Evolutionary conservation across 1,139 yeast genomes (phyloP), one percentile per base, ranked within the genome.

Genomic region (Zygosaccharomyces pseudobailii): DNA sequence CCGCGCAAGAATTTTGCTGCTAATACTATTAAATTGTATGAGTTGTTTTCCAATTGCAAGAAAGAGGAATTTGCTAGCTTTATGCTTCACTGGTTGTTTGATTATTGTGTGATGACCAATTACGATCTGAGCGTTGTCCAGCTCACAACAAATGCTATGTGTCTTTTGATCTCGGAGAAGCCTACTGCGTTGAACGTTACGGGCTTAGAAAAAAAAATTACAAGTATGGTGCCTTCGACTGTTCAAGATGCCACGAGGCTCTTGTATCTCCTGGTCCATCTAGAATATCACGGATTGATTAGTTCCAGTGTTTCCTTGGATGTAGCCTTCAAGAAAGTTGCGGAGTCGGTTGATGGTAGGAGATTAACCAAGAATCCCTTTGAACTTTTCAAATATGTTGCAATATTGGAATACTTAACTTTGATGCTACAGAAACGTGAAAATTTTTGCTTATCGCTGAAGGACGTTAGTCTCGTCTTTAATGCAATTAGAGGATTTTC

Each of bases 1-100:
- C 56, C 75, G 21, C 59, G 66, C 5, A 56, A 61, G n/a, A 67
- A 81, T 1, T 76, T 65, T 54, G 45, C 63, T 2, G 58, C 66
- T 3, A 69, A 73, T 35, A 53, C 76, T n/a, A 47, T 67, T 52
- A 47, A 61, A 38, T 43, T 73, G 51, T 51, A 59, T 27, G 23
- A 49, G 4, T 38, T 63, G 0, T 59, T 56, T 27, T 32, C 35
- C 7, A 35, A 10, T 4, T 41, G 35, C 4, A 20, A 24, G 8
- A 38, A 46, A 36, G 42, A 51, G 1, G 47, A 64, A 3, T 52
- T 53, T 20, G 51, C 56, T 10, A 49, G 52, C 5, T 56, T 30
- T 36, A 45, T 48, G 52, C 51, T 40, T 47, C 53, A 47, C 37
- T 65, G 56, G 64, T 44, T 61, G 49, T 19, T 57, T 43, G 21